Evolutionary conservation across 805 yeast species (phyloP).

Genomic region (Pichia ethanolica): DNA sequence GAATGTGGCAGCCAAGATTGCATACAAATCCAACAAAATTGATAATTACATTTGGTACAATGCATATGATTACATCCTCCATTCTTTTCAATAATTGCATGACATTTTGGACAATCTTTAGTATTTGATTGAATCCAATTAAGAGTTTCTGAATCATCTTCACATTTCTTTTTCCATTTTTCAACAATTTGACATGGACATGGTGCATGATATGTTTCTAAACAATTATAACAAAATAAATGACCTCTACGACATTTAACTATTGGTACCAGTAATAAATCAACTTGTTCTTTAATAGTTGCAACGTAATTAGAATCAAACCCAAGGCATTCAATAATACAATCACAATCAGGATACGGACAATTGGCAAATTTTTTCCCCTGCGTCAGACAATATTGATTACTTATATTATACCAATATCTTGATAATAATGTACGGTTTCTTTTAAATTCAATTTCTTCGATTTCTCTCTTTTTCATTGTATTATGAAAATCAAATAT

Average conservation of each 20-base stretch:
- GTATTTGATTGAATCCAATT: constrained; percentile 86
- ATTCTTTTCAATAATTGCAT: constrained; percentile 73
- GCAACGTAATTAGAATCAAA: constrained; percentile 26
- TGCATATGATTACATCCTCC: constrained; percentile 98
- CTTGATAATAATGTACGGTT: constrained; percentile 25
- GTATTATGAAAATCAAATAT: constrained; percentile 20
- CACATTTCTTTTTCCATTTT: constrained; percentile 71
- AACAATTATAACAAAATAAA: constrained; percentile 73
- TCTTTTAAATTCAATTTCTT: constrained; percentile 18
- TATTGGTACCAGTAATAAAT: constrained; percentile 42
- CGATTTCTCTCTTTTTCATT: constrained; percentile 15
- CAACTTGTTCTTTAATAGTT: constrained; percentile 20
- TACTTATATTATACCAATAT: constrained; percentile 38
- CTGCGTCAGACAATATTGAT: constrained; percentile 45
- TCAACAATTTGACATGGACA: constrained; percentile 66
- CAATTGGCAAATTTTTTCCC: constrained; percentile 57
- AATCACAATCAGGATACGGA: constrained; percentile 74
- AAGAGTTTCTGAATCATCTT: constrained; percentile 81
- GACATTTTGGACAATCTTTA: constrained; percentile 79
- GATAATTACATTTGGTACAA: constrained; percentile 66
- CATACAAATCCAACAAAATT: constrained; percentile 92
- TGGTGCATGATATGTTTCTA: constrained; percentile 68
- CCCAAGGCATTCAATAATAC: constrained; percentile 37
- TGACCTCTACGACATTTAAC: constrained; percentile 64
- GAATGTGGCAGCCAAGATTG: constrained; percentile 71